Evolutionary conservation across 345 rosid species (phyloP).

Genomic region (Aurinia saxatilis): DNA sequence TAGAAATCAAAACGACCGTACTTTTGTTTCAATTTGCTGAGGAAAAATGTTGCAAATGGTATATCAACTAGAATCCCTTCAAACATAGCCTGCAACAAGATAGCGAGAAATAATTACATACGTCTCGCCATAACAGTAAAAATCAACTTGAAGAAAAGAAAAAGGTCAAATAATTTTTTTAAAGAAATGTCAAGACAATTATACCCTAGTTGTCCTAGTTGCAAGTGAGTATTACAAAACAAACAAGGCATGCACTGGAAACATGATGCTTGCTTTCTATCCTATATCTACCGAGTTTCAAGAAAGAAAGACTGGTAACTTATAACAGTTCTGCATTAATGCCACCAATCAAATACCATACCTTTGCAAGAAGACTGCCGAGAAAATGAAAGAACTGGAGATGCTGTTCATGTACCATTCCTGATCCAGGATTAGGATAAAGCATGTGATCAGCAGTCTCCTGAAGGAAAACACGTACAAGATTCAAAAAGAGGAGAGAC

Average conservation of each 20-base stretch:
- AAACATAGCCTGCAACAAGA: constrained; percentile 82
- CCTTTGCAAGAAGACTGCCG: constrained; percentile 90
- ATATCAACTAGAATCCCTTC: constrained; percentile 99
- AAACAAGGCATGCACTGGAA: background rate
- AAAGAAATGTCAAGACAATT: background rate
- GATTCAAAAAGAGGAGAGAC: background rate
- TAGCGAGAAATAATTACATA: background rate
- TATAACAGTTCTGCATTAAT: background rate
- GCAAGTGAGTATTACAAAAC: background rate
- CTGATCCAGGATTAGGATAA: constrained; percentile 98
- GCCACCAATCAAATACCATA: constrained; percentile 23
- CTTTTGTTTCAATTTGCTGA: constrained; percentile 97
- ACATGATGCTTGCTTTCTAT: background rate
- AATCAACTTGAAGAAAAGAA: background rate
- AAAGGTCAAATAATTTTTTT: background rate
- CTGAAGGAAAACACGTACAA: constrained; percentile 37
- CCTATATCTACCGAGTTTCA: too few species aligned
- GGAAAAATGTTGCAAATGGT: constrained; percentile 97
- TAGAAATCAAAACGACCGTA: constrained; percentile 25
- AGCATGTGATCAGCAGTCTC: constrained; percentile 96
- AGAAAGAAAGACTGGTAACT: constrained; percentile 1
- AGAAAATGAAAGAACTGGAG: constrained; percentile 94
- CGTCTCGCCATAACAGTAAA: constrained; percentile 6
- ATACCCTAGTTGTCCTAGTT: background rate
- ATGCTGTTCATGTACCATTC: constrained; percentile 93